Evolutionary conservation across 1,284 basidiomycete genomes (phyloP), one percentile per base, ranked within the genome.

Genomic region (Puccinia novopanici): DNA sequence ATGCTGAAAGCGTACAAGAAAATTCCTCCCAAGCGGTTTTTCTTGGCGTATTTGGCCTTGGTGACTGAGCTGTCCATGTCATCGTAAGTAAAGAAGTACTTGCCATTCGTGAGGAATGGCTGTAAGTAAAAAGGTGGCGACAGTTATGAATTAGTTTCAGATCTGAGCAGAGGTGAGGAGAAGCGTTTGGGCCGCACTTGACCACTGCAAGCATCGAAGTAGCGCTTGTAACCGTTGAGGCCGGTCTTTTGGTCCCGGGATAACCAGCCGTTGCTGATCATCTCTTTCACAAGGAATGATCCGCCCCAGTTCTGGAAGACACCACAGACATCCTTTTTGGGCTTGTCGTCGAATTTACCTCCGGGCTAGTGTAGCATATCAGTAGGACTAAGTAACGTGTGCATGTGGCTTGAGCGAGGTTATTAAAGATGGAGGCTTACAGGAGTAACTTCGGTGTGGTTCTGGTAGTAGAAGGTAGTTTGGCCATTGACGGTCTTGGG

Each of bases 71-170:
- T 80, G n/a, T n/a, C n/a, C n/a, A n/a, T n/a, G n/a, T n/a, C n/a
- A n/a, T n/a, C n/a, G n/a, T n/a, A n/a, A n/a, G n/a, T n/a, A n/a
- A n/a, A n/a, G n/a, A n/a, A n/a, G n/a, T n/a, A n/a, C n/a, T n/a
- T n/a, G n/a, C n/a, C 79, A 42, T 80, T 75, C 61, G 72, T 75
- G 48, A 80, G 45, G 54, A 74, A 80, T 12, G 79, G 72, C 79
- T 80, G 24, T 5, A 13, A 19, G 45, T 13, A 63, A 3, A 42
- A 50, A 10, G 48, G 13, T 6, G 42, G 17, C 19, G n/a, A 37
- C 27, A 42, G 19, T 15, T 4, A 19, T 24, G n/a, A 37, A 78
- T 68, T 0, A 40, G 6, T 12, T 19, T 61, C 8, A 2, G 54
- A 34, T 10, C 24, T 48, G 19, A 48, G 27, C 24, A 37, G 6